Percentiles rank a stretch among this genome's conserved stretches.
phyloP scores from a whole-genome alignment of 805 yeast species.

The Hanseniaspora lachancei region DNA sequence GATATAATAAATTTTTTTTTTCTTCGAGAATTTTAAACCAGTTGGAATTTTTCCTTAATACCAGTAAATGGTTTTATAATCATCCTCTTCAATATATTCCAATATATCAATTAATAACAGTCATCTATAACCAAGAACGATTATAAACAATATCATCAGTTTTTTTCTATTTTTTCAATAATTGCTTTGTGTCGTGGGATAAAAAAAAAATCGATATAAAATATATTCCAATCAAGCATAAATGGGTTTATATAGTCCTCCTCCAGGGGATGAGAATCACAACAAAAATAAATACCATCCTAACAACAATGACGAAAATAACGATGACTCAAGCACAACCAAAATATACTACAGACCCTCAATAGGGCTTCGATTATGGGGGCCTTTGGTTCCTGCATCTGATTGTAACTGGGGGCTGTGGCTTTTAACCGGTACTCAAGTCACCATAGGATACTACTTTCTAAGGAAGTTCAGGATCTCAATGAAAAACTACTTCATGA shows the following conservation, averaged over 20 bases:
- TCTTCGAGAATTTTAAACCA: no score
- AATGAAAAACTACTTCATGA: constrained; percentile 8
- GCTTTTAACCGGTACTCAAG: constrained; percentile 40
- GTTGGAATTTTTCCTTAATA: no score
- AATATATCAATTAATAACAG: no score
- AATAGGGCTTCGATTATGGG: constrained; percentile 49
- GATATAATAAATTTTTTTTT: no score
- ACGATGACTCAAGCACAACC: constrained; percentile 11
- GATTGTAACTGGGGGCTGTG: constrained; percentile 47
- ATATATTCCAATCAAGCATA: neutral
- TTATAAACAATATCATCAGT: no score
- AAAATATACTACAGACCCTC: constrained; percentile 37
- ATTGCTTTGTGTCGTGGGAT: no score
- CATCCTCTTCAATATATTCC: no score
- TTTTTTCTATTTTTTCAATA: no score
- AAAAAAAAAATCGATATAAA: no score
- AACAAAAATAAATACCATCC: constrained; percentile 8
- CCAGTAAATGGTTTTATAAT: no score
- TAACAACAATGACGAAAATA: constrained; percentile 14
- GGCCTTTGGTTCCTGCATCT: constrained; percentile 62
- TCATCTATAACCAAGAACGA: no score
- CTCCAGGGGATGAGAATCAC: constrained; percentile 17
- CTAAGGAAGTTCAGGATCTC: constrained; percentile 11
- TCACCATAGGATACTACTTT: constrained; percentile 32
- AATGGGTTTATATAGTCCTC: constrained; percentile 27